These are phyloP conservation scores for Pseudozyma hubeiensis DNA, from an alignment of 1,284 basidiomycete genomes.

Conservation along the genomic window DNA sequence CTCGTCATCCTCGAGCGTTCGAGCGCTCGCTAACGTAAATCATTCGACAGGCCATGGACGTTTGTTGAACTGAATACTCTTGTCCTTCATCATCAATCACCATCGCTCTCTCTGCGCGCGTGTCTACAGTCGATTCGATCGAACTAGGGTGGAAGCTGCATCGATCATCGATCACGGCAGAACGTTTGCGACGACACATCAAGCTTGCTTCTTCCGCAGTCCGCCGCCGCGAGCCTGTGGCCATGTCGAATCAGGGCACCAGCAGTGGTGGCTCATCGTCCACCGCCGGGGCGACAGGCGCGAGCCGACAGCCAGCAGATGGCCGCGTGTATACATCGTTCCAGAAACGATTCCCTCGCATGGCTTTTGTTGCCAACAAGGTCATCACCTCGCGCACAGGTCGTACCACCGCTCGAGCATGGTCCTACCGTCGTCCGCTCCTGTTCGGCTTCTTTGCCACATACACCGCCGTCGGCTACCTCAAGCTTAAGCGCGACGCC, in stretches of 20 bases:
- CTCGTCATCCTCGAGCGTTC: conserved; percentile 13
- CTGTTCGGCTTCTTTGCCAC: conserved; percentile 46
- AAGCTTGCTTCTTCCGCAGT: neutral
- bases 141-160: too few species aligned
- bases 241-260: conserved; percentile 21
- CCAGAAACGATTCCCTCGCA: conserved; percentile 40
- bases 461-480: conserved; percentile 48
- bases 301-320: conserved; percentile 3
- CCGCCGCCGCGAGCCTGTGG: neutral
- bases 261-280: conserved; percentile 8
- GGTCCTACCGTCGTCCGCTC: conserved; percentile 47
- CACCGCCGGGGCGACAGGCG: conserved; percentile 10
- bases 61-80: too few species aligned
- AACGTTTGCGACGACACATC: too few species aligned
- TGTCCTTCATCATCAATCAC: too few species aligned
- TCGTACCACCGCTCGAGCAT: conserved; percentile 34
- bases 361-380: conserved; percentile 42
- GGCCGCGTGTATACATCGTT: conserved; percentile 9
- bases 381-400: conserved; percentile 38
- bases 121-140: neutral
- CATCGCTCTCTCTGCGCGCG: neutral
- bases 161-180: too few species aligned
- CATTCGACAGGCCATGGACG: too few species aligned
- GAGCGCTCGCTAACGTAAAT: neutral
- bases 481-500: conserved; percentile 49